Evolutionary conservation across 1,139 yeast genomes (phyloP).

Genomic region (Yamadazyma taylorii): DNA sequence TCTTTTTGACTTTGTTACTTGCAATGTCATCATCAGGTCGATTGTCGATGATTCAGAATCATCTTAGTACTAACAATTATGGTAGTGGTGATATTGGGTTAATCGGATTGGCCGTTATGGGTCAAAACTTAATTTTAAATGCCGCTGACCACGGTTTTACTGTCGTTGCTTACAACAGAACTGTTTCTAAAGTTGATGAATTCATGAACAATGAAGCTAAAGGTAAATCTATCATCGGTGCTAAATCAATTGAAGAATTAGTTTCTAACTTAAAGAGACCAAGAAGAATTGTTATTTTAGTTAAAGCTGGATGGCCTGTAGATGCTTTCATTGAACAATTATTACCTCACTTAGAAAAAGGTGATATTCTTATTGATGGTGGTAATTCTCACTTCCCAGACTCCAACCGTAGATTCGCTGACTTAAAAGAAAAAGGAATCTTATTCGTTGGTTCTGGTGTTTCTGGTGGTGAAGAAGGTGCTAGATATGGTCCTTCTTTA

Average conservation of each 20-base stretch:
- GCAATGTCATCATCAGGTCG: no score
- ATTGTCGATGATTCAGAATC: constrained; percentile 1
- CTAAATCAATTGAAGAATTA: constrained; percentile 87
- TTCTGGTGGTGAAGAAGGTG: constrained; percentile 99
- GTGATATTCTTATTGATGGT: constrained; percentile 98
- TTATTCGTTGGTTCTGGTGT: constrained; percentile 98
- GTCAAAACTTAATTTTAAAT: constrained; percentile 95
- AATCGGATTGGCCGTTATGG: constrained; percentile 99
- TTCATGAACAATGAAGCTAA: constrained; percentile 94
- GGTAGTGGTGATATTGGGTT: constrained; percentile 94
- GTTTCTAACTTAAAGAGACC: constrained; percentile 92
- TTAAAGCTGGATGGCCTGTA: constrained; percentile 96
- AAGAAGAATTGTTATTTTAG: constrained; percentile 90
- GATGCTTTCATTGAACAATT: constrained; percentile 88
- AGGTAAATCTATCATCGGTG: constrained; percentile 94
- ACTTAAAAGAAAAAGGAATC: constrained; percentile 83
- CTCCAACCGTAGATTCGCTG: constrained; percentile 93
- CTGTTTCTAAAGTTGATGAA: constrained; percentile 91
- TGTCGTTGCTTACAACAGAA: constrained; percentile 98
- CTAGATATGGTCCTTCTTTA: constrained; percentile 97
- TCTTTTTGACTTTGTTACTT: neutral
- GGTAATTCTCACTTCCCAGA: constrained; percentile 99
- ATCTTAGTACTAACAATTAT: constrained; percentile 26
- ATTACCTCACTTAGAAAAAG: constrained; percentile 89
- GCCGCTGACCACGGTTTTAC: constrained; percentile 98